Evolutionary conservation across 2,329 filamentous ascomycete genomes (phyloP).

Genomic region (Aspergillus fumigatiaffinis): DNA sequence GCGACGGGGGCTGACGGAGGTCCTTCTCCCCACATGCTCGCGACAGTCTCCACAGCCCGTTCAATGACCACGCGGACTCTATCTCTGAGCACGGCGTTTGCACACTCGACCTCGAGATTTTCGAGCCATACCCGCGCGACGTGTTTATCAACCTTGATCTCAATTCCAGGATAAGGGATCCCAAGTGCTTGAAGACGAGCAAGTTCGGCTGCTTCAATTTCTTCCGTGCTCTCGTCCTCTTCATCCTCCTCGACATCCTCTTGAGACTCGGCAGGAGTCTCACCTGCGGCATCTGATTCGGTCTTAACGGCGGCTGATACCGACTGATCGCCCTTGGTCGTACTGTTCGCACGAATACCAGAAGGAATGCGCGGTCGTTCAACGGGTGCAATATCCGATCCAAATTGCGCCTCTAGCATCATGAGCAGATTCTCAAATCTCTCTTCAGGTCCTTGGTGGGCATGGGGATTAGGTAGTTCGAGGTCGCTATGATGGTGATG

Average conservation of each 20-base stretch:
- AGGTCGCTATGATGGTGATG: conserved; percentile 45
- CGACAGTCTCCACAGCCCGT: conserved; percentile 80
- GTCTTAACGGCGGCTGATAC: conserved; percentile 7
- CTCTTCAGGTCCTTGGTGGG: conserved; percentile 66
- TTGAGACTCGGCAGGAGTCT: conserved; percentile 6
- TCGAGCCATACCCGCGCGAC: conserved; percentile 89
- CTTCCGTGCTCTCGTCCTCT: conserved; percentile 47
- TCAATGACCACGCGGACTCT: conserved; percentile 87
- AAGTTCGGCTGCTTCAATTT: conserved; percentile 64
- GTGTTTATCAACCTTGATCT: conserved; percentile 83
- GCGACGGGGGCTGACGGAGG: conserved; percentile 18
- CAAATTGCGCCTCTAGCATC: conserved; percentile 97
- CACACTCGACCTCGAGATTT: conserved; percentile 83
- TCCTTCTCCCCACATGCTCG: conserved; percentile 56
- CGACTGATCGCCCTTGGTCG: background rate
- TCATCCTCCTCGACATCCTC: conserved; percentile 31
- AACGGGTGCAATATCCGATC: conserved; percentile 77
- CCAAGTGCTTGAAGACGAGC: conserved; percentile 76
- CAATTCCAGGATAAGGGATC: conserved; percentile 84
- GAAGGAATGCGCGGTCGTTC: conserved; percentile 52
- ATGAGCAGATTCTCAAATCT: conserved; percentile 82
- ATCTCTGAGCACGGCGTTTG: conserved; percentile 72
- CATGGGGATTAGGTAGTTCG: conserved; percentile 65
- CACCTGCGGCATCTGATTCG: conserved; percentile 11
- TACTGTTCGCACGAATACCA: conserved; percentile 15